phyloP scores from a whole-genome alignment of 2,329 filamentous ascomycete genomes.

The Fusarium armeniacum region DNA sequence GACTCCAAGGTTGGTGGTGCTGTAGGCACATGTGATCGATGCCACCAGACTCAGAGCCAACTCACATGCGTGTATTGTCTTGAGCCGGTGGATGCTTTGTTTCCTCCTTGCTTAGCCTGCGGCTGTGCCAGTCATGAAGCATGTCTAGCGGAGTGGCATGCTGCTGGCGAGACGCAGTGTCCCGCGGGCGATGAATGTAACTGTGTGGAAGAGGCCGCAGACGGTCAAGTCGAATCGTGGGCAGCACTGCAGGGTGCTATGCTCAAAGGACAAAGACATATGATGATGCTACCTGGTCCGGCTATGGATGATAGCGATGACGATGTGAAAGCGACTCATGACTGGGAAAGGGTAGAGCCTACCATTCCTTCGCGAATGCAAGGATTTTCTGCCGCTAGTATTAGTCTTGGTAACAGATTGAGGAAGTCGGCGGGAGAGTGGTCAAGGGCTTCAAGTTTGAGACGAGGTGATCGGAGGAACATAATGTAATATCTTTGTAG shows the following conservation, averaged over 20 bases:
- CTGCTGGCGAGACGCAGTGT: conserved; percentile 68
- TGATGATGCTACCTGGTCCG: conserved; percentile 50
- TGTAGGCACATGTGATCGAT: conserved; percentile 65
- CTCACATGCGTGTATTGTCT: conserved; percentile 73
- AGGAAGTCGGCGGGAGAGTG: conserved; percentile 64
- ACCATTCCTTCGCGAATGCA: conserved; percentile 45
- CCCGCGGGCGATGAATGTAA: conserved; percentile 76
- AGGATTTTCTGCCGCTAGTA: conserved; percentile 55
- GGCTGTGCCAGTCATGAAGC: conserved; percentile 72
- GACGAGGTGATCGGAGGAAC: conserved; percentile 51
- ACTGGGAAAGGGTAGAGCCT: conserved; percentile 51
- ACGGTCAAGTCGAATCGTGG: conserved; percentile 73
- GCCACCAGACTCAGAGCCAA: conserved; percentile 68
- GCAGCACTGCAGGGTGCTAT: conserved; percentile 61
- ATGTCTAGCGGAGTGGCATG: conserved; percentile 72
- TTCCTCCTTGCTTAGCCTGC: conserved; percentile 72
- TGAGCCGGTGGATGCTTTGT: conserved; percentile 71
- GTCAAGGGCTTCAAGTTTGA: conserved; percentile 61
- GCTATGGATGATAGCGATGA: conserved; percentile 51
- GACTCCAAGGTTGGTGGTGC: conserved; percentile 61
- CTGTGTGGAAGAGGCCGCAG: conserved; percentile 69
- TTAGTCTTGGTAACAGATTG: conserved; percentile 64
- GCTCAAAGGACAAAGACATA: conserved; percentile 51
- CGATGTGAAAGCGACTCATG: conserved; percentile 45
- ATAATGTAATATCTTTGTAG: conserved; percentile 20